Evolutionary conservation across 2,329 filamentous ascomycete genomes (phyloP).

Genomic region (Cordyceps tenuipes): DNA sequence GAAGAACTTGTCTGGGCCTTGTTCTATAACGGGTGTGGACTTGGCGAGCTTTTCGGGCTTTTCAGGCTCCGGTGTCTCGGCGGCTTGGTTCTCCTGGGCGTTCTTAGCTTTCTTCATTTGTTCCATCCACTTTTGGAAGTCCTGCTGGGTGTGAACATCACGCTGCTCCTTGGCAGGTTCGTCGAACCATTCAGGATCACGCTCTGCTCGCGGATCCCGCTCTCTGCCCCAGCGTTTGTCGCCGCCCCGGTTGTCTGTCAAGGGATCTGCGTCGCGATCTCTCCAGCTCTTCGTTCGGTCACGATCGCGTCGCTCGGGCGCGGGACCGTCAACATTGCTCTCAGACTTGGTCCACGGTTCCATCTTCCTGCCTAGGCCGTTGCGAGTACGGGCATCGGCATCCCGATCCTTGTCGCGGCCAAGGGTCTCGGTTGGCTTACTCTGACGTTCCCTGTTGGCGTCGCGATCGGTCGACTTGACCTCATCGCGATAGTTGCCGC

Average conservation of each 20-base stretch:
- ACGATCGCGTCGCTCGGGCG: slow-evolving; percentile 40
- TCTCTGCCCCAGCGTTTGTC: slow-evolving; percentile 50
- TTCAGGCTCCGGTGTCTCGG: slow-evolving; percentile 36
- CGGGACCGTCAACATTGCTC: slow-evolving; percentile 25
- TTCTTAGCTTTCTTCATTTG: slow-evolving; percentile 66
- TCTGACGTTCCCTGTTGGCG: slow-evolving; percentile 36
- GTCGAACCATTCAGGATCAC: slow-evolving; percentile 89
- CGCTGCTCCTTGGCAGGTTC: slow-evolving; percentile 60
- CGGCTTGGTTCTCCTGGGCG: slow-evolving; percentile 20
- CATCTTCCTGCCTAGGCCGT: slow-evolving; percentile 56
- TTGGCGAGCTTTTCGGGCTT: slow-evolving; percentile 36
- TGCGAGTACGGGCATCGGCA: slow-evolving; percentile 51
- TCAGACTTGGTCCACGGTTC: slow-evolving; percentile 70
- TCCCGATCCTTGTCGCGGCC: slow-evolving; percentile 42
- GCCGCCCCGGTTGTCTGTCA: slow-evolving; percentile 32
- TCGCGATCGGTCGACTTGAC: slow-evolving; percentile 47
- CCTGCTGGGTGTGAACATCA: slow-evolving; percentile 72
- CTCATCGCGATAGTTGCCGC: slow-evolving; percentile 37
- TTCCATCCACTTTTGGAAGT: slow-evolving; percentile 93
- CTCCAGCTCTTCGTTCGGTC: slow-evolving; percentile 55
- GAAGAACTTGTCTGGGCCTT: slow-evolving; percentile 72
- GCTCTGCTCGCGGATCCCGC: slow-evolving; percentile 47
- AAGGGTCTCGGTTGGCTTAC: slow-evolving; percentile 43
- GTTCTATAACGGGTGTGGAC: slow-evolving; percentile 55
- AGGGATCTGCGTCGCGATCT: slow-evolving; percentile 38